Conservation (phyloP, 1,284 basidiomycete species). For the Irpex sp. region DNA sequence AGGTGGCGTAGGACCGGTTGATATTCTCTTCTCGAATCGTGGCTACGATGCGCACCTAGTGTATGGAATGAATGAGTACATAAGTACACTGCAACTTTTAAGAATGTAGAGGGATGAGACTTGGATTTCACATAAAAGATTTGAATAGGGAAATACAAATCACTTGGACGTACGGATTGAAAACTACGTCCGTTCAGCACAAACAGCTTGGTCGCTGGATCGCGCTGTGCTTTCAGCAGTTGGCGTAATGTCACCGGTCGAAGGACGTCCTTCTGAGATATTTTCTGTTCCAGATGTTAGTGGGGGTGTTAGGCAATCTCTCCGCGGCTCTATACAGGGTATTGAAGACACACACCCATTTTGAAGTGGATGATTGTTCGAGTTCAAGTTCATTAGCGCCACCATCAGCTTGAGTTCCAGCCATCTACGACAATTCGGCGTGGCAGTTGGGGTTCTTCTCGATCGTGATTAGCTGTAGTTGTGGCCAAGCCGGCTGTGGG, state of each 20-base stretch:
- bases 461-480: too few species aligned
- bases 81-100: constrained; percentile 29
- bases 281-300: neutral
- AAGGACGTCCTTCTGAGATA: constrained; percentile 21
- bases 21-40: constrained; percentile 44
- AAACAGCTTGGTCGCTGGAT: constrained; percentile 43
- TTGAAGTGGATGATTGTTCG: neutral
- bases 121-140: neutral
- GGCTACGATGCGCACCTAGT: constrained; percentile 44
- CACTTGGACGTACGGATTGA: constrained; percentile 15
- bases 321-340: too few species aligned
- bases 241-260: constrained; percentile 64
- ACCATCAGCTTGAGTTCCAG: too few species aligned
- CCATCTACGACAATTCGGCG: too few species aligned
- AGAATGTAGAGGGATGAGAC: too few species aligned
- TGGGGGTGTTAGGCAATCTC: neutral
- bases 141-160: neutral
- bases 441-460: too few species aligned
- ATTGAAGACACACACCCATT: too few species aligned
- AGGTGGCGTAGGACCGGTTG: constrained; percentile 42
- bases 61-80: neutral
- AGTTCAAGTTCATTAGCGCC: neutral
- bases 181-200: constrained; percentile 52
- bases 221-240: constrained; percentile 47
- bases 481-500: too few species aligned